Conservation (phyloP, 257 asterid species). For the Solanum medicagineum region DNA sequence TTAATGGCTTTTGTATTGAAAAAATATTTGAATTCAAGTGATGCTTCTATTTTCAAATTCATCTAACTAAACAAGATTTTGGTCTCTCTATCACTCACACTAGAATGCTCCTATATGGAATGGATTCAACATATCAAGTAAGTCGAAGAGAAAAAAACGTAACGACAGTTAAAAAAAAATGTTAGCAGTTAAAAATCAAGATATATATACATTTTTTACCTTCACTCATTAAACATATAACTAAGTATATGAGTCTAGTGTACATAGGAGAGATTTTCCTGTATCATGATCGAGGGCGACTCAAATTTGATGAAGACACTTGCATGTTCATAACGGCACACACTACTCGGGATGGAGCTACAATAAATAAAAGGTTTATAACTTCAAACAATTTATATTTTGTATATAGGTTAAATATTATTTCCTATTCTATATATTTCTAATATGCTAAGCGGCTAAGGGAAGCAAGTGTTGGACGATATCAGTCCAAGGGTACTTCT, state of each 20-base stretch:
- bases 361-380: too few species aligned
- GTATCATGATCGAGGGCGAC: neutral
- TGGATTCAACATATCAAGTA: neutral
- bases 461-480: too few species aligned
- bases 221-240: neutral
- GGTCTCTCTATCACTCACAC: neutral
- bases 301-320: neutral
- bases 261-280: neutral
- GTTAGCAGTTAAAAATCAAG: too few species aligned
- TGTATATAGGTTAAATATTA: neutral
- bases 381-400: neutral
- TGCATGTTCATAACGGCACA: neutral
- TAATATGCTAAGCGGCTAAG: too few species aligned
- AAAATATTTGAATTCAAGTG: neutral
- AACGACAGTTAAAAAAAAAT: neutral
- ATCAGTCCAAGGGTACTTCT: too few species aligned
- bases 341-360: neutral
- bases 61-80: neutral
- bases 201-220: too few species aligned
- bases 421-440: neutral
- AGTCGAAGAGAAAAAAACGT: neutral
- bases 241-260: neutral
- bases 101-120: neutral
- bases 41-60: neutral
- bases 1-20: neutral